phyloP scores from a whole-genome alignment of 192 early-diverging fungal species.

The Piromyces finnis region DNA sequence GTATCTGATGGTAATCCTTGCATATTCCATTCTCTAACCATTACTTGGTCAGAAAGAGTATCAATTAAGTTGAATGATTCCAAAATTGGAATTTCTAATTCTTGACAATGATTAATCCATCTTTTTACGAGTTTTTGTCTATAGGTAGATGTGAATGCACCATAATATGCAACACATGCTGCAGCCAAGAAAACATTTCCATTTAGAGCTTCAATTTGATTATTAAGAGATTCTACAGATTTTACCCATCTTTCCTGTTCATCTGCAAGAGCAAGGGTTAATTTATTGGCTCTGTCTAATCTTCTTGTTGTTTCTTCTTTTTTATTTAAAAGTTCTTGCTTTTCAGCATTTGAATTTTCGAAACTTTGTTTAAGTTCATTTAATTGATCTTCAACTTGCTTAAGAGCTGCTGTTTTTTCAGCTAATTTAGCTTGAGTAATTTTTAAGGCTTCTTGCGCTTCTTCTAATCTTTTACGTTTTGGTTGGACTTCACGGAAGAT shows the following conservation, averaged over 20 bases:
- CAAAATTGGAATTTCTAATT: not conserved
- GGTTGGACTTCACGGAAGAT: conserved; percentile 35
- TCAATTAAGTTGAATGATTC: not conserved
- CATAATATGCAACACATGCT: conserved; percentile 4
- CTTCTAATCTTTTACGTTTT: conserved; percentile 29
- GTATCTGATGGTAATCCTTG: not conserved
- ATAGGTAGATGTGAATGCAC: not conserved
- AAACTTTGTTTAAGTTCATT: conserved; percentile 32
- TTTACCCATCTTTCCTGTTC: conserved; percentile 43
- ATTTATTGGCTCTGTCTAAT: conserved; percentile 28
- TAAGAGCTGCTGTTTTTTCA: conserved; percentile 31
- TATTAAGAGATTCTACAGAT: conserved; percentile 16
- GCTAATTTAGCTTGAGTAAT: conserved; percentile 26
- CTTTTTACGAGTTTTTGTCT: not conserved
- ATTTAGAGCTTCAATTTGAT: conserved; percentile 1
- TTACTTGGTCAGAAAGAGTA: not conserved
- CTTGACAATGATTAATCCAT: not conserved
- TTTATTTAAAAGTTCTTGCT: conserved; percentile 30
- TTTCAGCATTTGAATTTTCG: conserved; percentile 27
- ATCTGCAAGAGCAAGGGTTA: conserved; percentile 34
- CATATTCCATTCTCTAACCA: conserved; percentile 1
- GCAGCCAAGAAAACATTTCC: conserved; percentile 3
- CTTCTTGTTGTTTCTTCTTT: conserved; percentile 41
- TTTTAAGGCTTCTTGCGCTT: conserved; percentile 29
- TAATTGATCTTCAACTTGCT: conserved; percentile 34